Evolutionary conservation across 805 yeast genomes (phyloP), one percentile per base, ranked within the genome.

Genomic region (Huiozyma sinensis): DNA sequence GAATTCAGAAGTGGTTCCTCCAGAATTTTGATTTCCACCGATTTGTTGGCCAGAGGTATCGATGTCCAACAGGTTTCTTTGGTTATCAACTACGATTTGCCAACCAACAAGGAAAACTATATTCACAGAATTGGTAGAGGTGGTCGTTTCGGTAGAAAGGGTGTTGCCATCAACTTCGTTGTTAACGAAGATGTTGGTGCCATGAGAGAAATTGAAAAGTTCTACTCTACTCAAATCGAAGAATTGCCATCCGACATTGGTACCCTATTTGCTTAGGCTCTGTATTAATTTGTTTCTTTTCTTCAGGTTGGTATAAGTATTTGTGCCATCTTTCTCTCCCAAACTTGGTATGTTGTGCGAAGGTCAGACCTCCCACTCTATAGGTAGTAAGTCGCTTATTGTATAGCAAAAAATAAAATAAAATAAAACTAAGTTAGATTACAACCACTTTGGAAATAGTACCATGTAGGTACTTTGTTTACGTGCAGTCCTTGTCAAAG

Each of bases 111-210:
- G 63, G 97, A 90, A 68, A 90, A 90, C 75, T 90, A 90, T 67
- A 81, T 90, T 61, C 98, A 90, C 73, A 79, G 98, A 69, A 90
- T 90, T 54, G 98, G 98, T 66, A 82, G 98, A 68, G 88, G 95
- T 55, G 98, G 97, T 52, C 81, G 98, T 65, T 90, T 90, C 72
- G 98, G 98, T 56, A 81, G 98, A 69, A 90, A 89, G 73, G 98
- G 95, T 73, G 95, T 84, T 59, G 97, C 98, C 47, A 86, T 90
- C 67, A 92, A 89, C 74, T 83, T 92, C 57, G 81, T 88, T 58
- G 87, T 97, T 46, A 73, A 71, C 53, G 81, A 81, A 42, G 97
- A 92, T 66, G 74, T 73, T 51, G 75, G 72, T 43, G 77, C 75
- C 62, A 73, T 90, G 72, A 76, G 79, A 63, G 95, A 81, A 53